phyloP scores from a whole-genome alignment of 176 grass and related monocot genomes.

The Bonia amplexicaulis region DNA sequence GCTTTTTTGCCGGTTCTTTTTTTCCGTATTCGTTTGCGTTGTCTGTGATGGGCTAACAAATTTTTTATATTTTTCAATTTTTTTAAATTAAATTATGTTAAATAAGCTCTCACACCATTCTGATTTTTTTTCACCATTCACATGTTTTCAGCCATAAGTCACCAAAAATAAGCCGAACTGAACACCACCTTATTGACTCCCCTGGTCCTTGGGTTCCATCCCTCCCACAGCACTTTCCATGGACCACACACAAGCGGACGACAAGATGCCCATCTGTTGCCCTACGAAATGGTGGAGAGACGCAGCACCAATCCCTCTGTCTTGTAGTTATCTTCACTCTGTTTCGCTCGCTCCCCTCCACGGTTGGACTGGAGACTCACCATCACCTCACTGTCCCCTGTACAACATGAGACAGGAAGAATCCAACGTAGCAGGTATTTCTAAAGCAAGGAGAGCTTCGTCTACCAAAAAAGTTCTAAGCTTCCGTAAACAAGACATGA shows the following conservation, averaged over 20 bases:
- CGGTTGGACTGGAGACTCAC: not conserved
- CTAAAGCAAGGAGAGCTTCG: not conserved
- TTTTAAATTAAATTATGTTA: too few species aligned
- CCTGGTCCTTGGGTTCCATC: conserved; percentile 6
- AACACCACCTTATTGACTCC: not conserved
- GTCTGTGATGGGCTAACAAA: too few species aligned
- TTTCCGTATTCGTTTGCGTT: too few species aligned
- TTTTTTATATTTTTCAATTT: too few species aligned
- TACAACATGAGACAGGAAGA: not conserved
- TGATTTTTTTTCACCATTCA: too few species aligned
- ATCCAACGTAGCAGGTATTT: not conserved
- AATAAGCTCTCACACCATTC: too few species aligned
- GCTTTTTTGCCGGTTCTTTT: too few species aligned
- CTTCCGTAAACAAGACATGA: not conserved
- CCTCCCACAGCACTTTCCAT: not conserved
- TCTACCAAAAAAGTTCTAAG: not conserved
- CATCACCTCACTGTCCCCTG: not conserved
- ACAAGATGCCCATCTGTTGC: conserved; percentile 25
- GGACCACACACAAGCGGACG: conserved; percentile 45
- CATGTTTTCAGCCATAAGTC: too few species aligned
- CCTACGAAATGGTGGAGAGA: not conserved
- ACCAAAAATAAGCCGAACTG: too few species aligned
- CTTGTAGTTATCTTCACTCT: not conserved
- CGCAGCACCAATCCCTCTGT: not conserved
- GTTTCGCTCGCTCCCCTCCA: conserved; percentile 12